Conservation (phyloP, 176 grass and related monocot genomes). For the Carex littledalei region DNA sequence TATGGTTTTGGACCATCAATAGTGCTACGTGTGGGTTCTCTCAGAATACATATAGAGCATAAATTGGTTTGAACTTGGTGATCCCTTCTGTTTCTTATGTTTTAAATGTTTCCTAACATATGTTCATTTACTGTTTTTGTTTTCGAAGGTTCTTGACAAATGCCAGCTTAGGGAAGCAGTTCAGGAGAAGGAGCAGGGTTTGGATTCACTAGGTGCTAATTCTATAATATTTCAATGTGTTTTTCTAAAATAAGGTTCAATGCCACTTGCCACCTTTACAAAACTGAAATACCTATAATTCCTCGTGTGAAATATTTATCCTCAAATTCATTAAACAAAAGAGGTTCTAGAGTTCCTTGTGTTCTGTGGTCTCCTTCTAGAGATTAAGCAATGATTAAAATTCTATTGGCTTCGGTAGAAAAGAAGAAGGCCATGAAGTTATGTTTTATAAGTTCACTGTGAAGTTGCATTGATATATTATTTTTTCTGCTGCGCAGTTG, state of each 20-base stretch:
- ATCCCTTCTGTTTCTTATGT: no score
- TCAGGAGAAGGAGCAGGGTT: constrained; percentile 62
- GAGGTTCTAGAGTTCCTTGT: neutral
- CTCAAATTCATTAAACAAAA: neutral
- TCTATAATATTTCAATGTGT: neutral
- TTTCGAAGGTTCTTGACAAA: constrained; percentile 68
- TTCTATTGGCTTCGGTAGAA: neutral
- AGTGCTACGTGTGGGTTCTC: neutral
- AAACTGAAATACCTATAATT: neutral
- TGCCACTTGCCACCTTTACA: neutral
- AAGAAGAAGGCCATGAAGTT: neutral
- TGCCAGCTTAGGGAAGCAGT: constrained; percentile 85
- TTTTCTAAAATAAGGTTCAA: neutral
- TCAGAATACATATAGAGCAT: neutral
- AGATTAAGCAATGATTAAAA: neutral
- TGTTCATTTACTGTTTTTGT: neutral
- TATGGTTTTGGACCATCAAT: neutral
- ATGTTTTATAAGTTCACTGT: neutral
- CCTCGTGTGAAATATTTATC: neutral
- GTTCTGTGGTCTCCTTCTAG: neutral
- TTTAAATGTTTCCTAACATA: neutral
- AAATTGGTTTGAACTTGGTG: neutral
- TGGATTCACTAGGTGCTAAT: constrained; percentile 68
- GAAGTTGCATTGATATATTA: neutral
- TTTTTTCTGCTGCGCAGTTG: constrained; percentile 34